Base-by-base conservation (phyloP, 2,329 filamentous ascomycete genomes). In the Gaeumannomyces sp. region DNA sequence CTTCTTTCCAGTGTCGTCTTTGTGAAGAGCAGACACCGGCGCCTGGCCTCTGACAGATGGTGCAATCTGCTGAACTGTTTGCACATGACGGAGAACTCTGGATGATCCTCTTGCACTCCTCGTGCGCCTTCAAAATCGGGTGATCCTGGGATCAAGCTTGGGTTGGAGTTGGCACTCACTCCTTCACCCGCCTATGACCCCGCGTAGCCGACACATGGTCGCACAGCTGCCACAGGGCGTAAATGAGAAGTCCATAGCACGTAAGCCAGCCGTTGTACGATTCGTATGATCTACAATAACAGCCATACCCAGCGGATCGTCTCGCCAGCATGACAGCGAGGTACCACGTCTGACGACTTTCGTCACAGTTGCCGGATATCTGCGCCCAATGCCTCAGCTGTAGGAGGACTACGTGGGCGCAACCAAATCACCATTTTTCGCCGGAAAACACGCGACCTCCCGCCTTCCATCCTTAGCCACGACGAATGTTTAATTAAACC, bases 161-260 rank as follows among this genome's bases (percentile, higher is more conserved):
- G 33, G 10, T 8, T 13, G 29, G 33, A 33, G 33, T 33, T 8
- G 11, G 33, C 2, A 13, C 33, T 33, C 16, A 6, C 38, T 53
- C 22, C 22, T 53, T n/a, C 11, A 4, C 2, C 14, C 7, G 2
- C 1, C 8, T 3, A 11, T 1, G 7, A 25, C 8, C 5, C 22
- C 45, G 10, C 2, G 6, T 14, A 53, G 45, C 1, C 19, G 25
- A 25, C n/a, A 53, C 22, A 25, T 53, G 11, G 6, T 19, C 19
- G 19, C 45, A 25, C 22, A 53, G 6, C 7, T n/a, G 22, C 45
- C 38, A n/a, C 19, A 53, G 8, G 19, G 45, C 8, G 45, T 7
- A 10, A 2, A 4, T n/a, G 19, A 22, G 6, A 25, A n/a, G n/a
- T n/a, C 38, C 5, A 6, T 50, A 22, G 8, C n/a, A n/a, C n/a